A percentile compares a stretch with the other conserved stretches of the same genome.
These are phyloP conservation scores for Scheffersomyces ergatensis DNA, from an alignment of 805 yeast species.

Conservation along the genomic window DNA sequence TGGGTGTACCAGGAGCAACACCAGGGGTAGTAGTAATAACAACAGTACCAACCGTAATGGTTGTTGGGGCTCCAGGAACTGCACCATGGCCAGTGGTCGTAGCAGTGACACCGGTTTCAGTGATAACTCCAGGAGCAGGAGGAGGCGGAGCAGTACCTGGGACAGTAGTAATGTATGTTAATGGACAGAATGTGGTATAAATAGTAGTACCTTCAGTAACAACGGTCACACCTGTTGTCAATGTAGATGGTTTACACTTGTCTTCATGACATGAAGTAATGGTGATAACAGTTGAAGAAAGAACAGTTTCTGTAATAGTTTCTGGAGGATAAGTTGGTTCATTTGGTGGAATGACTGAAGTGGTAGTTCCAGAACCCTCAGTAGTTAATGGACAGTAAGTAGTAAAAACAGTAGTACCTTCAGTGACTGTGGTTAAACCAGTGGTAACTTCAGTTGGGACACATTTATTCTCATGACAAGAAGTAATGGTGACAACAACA, in stretches of 20 bases:
- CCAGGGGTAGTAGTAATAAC: slow-evolving; percentile 3
- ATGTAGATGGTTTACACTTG: slow-evolving; percentile 24
- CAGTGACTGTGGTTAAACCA: slow-evolving; percentile 35
- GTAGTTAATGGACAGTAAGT: slow-evolving; percentile 30
- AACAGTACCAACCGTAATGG: too few relatives aligned
- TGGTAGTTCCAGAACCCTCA: not conserved
- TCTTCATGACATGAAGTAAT: slow-evolving; percentile 34
- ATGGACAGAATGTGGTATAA: slow-evolving; percentile 32
- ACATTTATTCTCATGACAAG: slow-evolving; percentile 33
- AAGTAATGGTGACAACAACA: slow-evolving; percentile 35
- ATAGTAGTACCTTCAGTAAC: slow-evolving; percentile 27
- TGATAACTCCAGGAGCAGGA: too few relatives aligned
- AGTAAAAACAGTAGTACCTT: slow-evolving; percentile 27
- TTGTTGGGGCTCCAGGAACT: slow-evolving; percentile 12
- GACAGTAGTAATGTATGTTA: slow-evolving; percentile 10
- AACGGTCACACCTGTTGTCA: slow-evolving; percentile 37
- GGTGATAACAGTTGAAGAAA: slow-evolving; percentile 25
- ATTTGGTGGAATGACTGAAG: slow-evolving; percentile 5
- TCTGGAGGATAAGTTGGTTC: too few relatives aligned
- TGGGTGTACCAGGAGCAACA: slow-evolving; percentile 11
- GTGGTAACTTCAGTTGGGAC: slow-evolving; percentile 26
- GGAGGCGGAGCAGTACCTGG: slow-evolving; percentile 7
- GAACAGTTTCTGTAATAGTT: slow-evolving; percentile 28
- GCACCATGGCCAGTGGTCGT: slow-evolving; percentile 10
- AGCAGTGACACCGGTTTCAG: too few relatives aligned